Percentiles rank a stretch among this genome's conserved stretches.
phyloP scores from a whole-genome alignment of 2,329 filamentous ascomycete species.

The Chaetomium sp. region DNA sequence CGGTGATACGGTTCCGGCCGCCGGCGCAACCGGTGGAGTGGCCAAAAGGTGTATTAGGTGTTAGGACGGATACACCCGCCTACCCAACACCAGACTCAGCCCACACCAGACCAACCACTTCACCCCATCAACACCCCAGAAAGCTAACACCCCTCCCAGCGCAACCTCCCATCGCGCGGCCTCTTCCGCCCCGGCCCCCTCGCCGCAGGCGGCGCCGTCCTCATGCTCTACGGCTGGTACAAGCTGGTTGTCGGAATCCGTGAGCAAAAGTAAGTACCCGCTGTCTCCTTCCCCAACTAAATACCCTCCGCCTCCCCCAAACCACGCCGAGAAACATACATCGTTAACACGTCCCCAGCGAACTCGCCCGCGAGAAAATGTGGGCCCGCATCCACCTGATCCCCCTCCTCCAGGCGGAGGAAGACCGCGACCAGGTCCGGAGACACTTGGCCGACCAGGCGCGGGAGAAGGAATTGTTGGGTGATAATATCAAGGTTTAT shows the following conservation, averaged over 20 bases:
- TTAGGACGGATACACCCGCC: not conserved
- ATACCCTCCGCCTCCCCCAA: not conserved
- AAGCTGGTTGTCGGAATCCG: conserved; percentile 73
- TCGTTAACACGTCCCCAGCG: conserved; percentile 46
- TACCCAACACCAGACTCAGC: not conserved
- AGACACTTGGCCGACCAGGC: conserved; percentile 79
- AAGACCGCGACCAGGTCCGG: conserved; percentile 90
- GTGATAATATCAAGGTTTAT: conserved; percentile 78
- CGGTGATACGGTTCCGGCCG: no score
- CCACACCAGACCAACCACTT: not conserved
- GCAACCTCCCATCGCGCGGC: conserved; percentile 85
- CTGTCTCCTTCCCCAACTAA: not conserved
- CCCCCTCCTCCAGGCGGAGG: conserved; percentile 88
- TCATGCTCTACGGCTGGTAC: conserved; percentile 91
- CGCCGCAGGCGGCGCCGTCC: conserved; percentile 64
- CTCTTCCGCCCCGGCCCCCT: conserved; percentile 73
- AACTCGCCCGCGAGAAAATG: conserved; percentile 94
- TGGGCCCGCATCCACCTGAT: conserved; percentile 95
- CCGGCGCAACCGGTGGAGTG: not conserved
- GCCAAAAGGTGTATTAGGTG: no score
- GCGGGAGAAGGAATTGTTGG: conserved; percentile 84
- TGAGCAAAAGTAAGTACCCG: conserved; percentile 73
- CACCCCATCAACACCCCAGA: not conserved
- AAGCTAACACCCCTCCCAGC: conserved; percentile 42
- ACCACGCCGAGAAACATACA: no score